Conservation (phyloP, 1,284 basidiomycete species). For the Ustilago nuda region DNA sequence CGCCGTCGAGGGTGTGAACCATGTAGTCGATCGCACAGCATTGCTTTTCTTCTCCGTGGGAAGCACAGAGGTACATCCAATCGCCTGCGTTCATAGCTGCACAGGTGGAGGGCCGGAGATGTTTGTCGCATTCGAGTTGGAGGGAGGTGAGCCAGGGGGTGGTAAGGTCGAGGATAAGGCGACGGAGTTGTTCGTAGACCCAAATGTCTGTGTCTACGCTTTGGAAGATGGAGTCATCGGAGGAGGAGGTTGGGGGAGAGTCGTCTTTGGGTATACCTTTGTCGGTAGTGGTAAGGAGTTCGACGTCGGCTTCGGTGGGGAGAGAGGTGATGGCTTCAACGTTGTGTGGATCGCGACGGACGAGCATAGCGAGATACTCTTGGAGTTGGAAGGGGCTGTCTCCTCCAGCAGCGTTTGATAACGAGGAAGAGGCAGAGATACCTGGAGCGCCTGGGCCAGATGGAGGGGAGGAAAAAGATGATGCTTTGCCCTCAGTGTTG, state of each 20-base stretch:
- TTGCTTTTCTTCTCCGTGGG: conserved; percentile 74
- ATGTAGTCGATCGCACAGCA: conserved; percentile 99
- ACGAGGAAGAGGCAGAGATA: conserved; percentile 8
- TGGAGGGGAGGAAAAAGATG: conserved; percentile 16
- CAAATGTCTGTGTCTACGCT: conserved; percentile 78
- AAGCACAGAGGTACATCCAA: conserved; percentile 95
- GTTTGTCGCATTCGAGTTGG: conserved; percentile 78
- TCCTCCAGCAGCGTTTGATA: conserved; percentile 10
- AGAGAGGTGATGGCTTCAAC: conserved; percentile 83
- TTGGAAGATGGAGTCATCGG: conserved; percentile 25
- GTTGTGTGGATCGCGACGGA: conserved; percentile 86
- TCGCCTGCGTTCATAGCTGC: conserved; percentile 97
- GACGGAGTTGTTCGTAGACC: conserved; percentile 93
- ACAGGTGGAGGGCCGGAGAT: conserved; percentile 73
- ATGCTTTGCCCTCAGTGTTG: background rate
- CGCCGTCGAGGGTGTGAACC: conserved; percentile 91
- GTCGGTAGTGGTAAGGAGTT: conserved; percentile 46
- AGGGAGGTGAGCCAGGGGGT: conserved; percentile 88
- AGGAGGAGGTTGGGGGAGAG: background rate
- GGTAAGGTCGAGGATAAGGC: conserved; percentile 89
- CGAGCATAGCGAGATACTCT: conserved; percentile 90
- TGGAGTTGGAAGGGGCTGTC: conserved; percentile 94
- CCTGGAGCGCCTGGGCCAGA: conserved; percentile 9
- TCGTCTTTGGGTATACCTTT: conserved; percentile 66
- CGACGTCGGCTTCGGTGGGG: conserved; percentile 47